phyloP scores from a whole-genome alignment of 2,329 filamentous ascomycete species.

The Trichoderma polysporum region DNA sequence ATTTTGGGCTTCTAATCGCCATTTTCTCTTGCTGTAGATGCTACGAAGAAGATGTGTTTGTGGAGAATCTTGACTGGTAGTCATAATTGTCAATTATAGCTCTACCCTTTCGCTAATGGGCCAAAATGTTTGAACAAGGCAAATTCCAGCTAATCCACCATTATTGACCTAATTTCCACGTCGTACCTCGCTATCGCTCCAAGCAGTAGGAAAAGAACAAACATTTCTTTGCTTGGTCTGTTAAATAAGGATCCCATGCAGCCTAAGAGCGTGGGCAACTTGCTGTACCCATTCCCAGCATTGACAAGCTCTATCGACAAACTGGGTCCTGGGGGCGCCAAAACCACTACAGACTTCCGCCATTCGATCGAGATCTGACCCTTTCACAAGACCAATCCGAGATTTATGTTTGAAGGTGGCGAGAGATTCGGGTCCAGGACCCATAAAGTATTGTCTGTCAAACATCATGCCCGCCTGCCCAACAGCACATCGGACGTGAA shows the following conservation, averaged over 20 bases:
- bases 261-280: neutral
- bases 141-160: neutral
- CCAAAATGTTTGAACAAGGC: neutral
- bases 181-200: neutral
- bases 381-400: neutral
- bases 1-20: neutral
- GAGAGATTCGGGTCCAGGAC: slow-evolving; percentile 1
- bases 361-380: neutral
- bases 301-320: neutral
- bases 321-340: neutral
- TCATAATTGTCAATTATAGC: neutral
- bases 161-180: neutral
- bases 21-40: neutral
- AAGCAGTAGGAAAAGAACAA: neutral
- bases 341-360: neutral
- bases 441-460: neutral
- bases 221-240: neutral
- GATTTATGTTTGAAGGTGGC: neutral
- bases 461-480: neutral
- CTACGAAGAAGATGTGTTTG: neutral
- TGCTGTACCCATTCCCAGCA: neutral
- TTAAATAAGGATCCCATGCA: neutral
- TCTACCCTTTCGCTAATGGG: neutral
- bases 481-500: slow-evolving; percentile 12
- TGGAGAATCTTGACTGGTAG: neutral